Percentiles rank a stretch among this genome's conserved stretches.
Conservation (phyloP, 495 filamentous ascomycete genomes). For the Neurospora hispaniola region DNA sequence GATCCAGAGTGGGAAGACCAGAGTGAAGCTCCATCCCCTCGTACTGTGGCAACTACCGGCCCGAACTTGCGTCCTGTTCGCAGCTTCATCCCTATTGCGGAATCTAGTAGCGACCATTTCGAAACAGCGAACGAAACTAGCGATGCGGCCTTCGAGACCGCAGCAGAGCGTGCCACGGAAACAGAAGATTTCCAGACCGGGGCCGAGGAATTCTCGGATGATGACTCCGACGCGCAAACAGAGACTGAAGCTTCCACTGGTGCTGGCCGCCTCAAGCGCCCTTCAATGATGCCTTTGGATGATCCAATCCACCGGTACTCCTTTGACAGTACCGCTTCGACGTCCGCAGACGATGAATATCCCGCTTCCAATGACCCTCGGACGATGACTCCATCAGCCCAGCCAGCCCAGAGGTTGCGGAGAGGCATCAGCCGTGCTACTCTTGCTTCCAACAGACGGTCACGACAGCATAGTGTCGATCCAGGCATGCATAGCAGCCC, state of each 20-base stretch:
- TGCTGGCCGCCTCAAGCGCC: conserved; percentile 29
- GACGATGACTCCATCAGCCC: conserved; percentile 49
- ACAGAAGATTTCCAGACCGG: conserved; percentile 94
- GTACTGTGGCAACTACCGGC: conserved; percentile 7
- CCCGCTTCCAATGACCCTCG: conserved; percentile 15
- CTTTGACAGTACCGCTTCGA: conserved; percentile 82
- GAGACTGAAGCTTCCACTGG: conserved; percentile 46
- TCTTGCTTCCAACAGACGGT: conserved; percentile 40
- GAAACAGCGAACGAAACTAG: conserved; percentile 79
- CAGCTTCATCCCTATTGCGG: conserved; percentile 18
- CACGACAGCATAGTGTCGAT: conserved; percentile 56
- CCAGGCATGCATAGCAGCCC: conserved; percentile 40
- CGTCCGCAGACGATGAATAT: conserved; percentile 63
- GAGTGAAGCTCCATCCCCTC: conserved; percentile 25
- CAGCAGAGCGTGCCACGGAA: conserved; percentile 72
- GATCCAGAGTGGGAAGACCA: conserved; percentile 88
- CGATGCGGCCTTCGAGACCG: conserved; percentile 78
- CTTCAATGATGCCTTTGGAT: conserved; percentile 20
- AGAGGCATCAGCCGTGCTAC: conserved; percentile 53
- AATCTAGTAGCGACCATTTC: conserved; percentile 50
- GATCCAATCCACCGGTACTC: conserved; percentile 46
- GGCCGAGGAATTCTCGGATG: conserved; percentile 66
- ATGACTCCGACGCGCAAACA: conserved; percentile 80
- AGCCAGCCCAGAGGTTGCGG: conserved; percentile 56
- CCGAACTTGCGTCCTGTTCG: conserved; percentile 6